Evolutionary conservation across 805 yeast species (phyloP).

Genomic region (Kuraishia borneana): DNA sequence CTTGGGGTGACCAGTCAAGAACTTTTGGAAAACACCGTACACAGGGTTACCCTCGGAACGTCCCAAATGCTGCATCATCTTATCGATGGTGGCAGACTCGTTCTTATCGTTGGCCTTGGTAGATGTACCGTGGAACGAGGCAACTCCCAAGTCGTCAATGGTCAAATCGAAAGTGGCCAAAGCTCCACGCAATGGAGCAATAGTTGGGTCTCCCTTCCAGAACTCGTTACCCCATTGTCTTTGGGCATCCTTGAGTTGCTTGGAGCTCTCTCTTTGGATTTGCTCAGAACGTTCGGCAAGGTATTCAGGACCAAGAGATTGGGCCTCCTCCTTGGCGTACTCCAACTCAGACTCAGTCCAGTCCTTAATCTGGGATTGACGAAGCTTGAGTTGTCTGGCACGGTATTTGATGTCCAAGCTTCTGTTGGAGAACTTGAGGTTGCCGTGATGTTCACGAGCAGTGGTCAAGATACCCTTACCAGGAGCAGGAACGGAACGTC

Average conservation of each 20-base stretch:
- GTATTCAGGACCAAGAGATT: slow-evolving; percentile 38
- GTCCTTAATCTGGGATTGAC: slow-evolving; percentile 63
- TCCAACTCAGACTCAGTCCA: slow-evolving; percentile 83
- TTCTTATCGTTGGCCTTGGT: slow-evolving; percentile 98
- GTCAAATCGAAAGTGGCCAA: slow-evolving; percentile 89
- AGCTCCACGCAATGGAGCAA: slow-evolving; percentile 95
- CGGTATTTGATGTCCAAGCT: slow-evolving; percentile 87
- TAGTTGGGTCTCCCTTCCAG: slow-evolving; percentile 82
- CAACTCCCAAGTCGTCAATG: slow-evolving; percentile 90
- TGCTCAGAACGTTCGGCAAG: slow-evolving; percentile 80
- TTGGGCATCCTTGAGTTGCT: slow-evolving; percentile 83
- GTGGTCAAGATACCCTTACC: slow-evolving; percentile 99
- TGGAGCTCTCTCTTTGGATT: slow-evolving; percentile 70
- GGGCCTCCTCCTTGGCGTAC: slow-evolving; percentile 61
- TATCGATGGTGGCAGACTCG: slow-evolving; percentile 83
- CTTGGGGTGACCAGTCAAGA: slow-evolving; percentile 99
- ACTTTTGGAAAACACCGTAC: slow-evolving; percentile 97
- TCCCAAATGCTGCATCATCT: slow-evolving; percentile 92
- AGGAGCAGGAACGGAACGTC: slow-evolving; percentile 99
- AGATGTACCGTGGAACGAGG: slow-evolving; percentile 99
- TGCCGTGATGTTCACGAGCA: slow-evolving; percentile 87
- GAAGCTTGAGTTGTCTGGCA: slow-evolving; percentile 74
- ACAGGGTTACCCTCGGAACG: slow-evolving; percentile 97
- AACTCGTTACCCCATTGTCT: slow-evolving; percentile 93
- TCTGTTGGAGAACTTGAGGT: slow-evolving; percentile 67